Conservation (phyloP, 1,284 basidiomycete species). For the Trametes pubescens region DNA sequence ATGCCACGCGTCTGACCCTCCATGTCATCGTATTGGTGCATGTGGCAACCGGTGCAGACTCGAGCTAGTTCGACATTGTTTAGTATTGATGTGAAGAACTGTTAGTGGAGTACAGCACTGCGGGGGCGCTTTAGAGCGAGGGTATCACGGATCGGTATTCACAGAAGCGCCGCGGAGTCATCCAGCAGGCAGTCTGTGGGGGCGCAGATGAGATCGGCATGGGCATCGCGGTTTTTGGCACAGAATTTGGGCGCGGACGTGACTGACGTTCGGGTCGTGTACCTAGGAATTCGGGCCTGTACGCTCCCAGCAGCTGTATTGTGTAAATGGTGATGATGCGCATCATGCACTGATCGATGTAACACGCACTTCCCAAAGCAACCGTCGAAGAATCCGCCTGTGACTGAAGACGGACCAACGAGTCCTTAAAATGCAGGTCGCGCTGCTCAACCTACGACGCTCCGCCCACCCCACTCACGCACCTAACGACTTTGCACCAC, state of each 20-base stretch:
- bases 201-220: constrained; percentile 24
- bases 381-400: constrained; percentile 29
- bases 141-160: constrained; percentile 19
- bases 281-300: constrained; percentile 23
- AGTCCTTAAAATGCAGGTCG: constrained; percentile 27
- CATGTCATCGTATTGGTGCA: constrained; percentile 25
- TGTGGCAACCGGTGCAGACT: constrained; percentile 27
- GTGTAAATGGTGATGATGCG: constrained; percentile 26
- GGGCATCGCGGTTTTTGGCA: constrained; percentile 12
- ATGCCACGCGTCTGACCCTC: constrained; percentile 29
- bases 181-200: constrained; percentile 13
- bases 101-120: constrained; percentile 9
- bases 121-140: constrained; percentile 17
- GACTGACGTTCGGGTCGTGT: constrained; percentile 21
- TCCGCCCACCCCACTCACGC: constrained; percentile 19
- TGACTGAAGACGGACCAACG: constrained; percentile 22
- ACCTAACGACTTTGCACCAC: constrained; percentile 10
- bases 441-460: constrained; percentile 16
- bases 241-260: constrained; percentile 7
- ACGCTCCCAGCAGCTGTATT: constrained; percentile 24
- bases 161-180: constrained; percentile 28
- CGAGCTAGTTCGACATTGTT: constrained; percentile 26
- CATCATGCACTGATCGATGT: constrained; percentile 31
- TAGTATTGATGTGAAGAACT: constrained; percentile 19
- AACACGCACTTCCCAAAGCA: constrained; percentile 30